Percentiles rank a stretch among this genome's conserved stretches.
Conservation (phyloP, 1,139 yeast species). For the Wickerhamiella pararugosa region DNA sequence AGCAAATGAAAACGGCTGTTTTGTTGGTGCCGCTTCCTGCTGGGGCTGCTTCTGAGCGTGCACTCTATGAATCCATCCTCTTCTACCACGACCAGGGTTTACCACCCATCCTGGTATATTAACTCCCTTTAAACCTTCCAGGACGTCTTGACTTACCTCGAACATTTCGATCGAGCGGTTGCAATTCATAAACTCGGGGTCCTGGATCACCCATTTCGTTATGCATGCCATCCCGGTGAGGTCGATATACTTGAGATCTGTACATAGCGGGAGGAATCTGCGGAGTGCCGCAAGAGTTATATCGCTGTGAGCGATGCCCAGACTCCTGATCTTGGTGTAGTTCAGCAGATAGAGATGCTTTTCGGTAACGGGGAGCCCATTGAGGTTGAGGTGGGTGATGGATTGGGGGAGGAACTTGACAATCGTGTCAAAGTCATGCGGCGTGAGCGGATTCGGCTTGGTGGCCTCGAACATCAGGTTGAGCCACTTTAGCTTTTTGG, state of each 20-base stretch:
- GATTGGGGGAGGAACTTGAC: slow-evolving; percentile 31
- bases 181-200: slow-evolving; percentile 29
- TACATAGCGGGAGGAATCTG: slow-evolving; percentile 31
- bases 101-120: slow-evolving; percentile 23
- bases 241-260: slow-evolving; percentile 31
- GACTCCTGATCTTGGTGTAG: slow-evolving; percentile 39
- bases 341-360: slow-evolving; percentile 41
- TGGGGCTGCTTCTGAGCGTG: slow-evolving; percentile 1
- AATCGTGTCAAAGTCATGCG: slow-evolving; percentile 28
- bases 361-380: slow-evolving; percentile 55
- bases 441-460: slow-evolving; percentile 43
- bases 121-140: slow-evolving; percentile 20
- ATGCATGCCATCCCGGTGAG: slow-evolving; percentile 36
- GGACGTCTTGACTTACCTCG: slow-evolving; percentile 27
- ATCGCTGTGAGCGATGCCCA: slow-evolving; percentile 46
- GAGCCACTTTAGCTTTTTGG: slow-evolving; percentile 50
- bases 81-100: slow-evolving; percentile 57
- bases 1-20: slow-evolving; percentile 11
- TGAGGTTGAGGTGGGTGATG: slow-evolving; percentile 47
- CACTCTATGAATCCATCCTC: slow-evolving; percentile 68
- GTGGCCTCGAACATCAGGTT: slow-evolving; percentile 61
- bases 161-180: slow-evolving; percentile 26
- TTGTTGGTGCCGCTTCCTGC: slow-evolving; percentile 5
- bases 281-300: slow-evolving; percentile 37
- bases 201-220: slow-evolving; percentile 39